Base-by-base conservation (phyloP, 2,329 filamentous ascomycete species). In the Alternaria triticina region DNA sequence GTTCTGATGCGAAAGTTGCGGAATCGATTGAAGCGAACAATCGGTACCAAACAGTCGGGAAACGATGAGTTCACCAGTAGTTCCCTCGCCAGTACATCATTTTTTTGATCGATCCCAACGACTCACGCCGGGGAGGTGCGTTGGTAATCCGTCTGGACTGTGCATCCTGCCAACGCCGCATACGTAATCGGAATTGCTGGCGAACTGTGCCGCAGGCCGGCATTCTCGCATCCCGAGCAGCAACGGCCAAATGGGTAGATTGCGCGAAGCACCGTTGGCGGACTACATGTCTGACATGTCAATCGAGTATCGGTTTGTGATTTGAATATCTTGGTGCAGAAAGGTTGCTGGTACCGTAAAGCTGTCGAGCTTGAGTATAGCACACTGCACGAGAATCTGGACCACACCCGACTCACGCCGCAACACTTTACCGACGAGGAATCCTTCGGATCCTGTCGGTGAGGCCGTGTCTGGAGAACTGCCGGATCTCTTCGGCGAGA, bases 201-300 rank as follows among this genome's bases (percentile, higher is more conserved):
- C 33, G 23, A 30, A 45, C 62, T 59, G 59, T 54, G 62, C 59
- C 62, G 62, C 62, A 67, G 57, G 62, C 46, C 23, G 52, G 43
- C 44, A 40, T 60, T 7, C 17, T 55, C 47, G 40, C 28, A 46
- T 22, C 36, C 49, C 40, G 25, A 12, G 28, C 22, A 11, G 8
- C 36, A n/a, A 47, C 23, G 25, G 23, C 46, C 28, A 25, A 20
- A 25, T 25, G 33, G 27, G 36, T 47, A 13, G 43, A 11, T 27
- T 28, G 20, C 28, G 44, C 36, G 22, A 54, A 47, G 20, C 1
- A 33, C 11, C 30, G 28, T 43, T 20, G n/a, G 20, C 17, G 25
- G 17, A 44, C 20, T 44, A 54, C 20, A 22, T 17, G 5, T 28
- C 54, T 36, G 12, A 28, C 25, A n/a, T 33, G 13, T 58, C 40